Evolutionary conservation across 2,329 filamentous ascomycete species (phyloP).

Genomic region (Keithomyces neogunnii): DNA sequence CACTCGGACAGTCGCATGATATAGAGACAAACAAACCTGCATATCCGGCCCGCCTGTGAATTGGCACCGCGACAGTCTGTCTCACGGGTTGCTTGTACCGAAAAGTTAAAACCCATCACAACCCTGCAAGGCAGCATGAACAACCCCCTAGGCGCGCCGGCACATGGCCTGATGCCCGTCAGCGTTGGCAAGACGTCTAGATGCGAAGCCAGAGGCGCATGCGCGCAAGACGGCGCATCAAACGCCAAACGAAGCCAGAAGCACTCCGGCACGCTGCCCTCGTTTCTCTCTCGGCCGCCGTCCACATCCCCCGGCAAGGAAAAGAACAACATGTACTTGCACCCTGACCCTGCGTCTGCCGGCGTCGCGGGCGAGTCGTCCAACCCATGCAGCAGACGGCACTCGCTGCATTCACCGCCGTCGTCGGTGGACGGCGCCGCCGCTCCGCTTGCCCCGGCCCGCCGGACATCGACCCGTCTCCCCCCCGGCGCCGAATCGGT

Average conservation of each 20-base stretch:
- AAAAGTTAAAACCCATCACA: too few species aligned
- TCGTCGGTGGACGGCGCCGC: not conserved
- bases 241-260: not conserved
- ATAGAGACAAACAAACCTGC: too few species aligned
- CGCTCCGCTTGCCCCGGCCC: not conserved
- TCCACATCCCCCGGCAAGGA: not conserved
- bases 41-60: too few species aligned
- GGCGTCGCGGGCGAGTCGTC: not conserved
- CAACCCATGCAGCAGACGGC: not conserved
- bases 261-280: not conserved
- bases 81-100: too few species aligned
- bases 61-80: too few species aligned
- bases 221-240: not conserved
- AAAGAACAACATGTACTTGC: not conserved
- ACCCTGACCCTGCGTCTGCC: not conserved
- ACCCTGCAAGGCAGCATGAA: not conserved
- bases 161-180: constrained; percentile 1
- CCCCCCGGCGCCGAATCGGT: constrained; percentile 5
- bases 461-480: constrained; percentile 1
- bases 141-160: constrained; percentile 1
- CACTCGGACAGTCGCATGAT: too few species aligned
- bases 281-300: not conserved
- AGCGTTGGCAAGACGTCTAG: not conserved
- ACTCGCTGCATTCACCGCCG: not conserved
- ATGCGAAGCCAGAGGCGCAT: not conserved